Percentiles rank a stretch among this genome's conserved stretches.
Evolutionary conservation across 2,329 filamentous ascomycete species (phyloP).

Genomic region (Colletotrichum viniferum): DNA sequence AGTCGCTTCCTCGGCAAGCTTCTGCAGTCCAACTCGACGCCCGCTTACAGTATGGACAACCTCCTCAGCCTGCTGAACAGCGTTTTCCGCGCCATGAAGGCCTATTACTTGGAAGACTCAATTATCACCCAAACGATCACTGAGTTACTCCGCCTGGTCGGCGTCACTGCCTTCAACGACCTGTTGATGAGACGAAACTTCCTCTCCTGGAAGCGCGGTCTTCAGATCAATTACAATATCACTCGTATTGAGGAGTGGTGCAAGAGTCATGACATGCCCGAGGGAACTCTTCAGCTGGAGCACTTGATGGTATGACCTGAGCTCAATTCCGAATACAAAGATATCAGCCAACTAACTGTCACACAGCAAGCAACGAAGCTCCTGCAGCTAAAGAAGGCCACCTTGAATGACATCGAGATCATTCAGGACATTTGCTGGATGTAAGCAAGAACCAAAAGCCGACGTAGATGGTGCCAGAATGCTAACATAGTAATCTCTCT

Average conservation of each 20-base stretch:
- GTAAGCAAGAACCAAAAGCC: slow-evolving; percentile 58
- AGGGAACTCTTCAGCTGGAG: slow-evolving; percentile 95
- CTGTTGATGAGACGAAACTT: slow-evolving; percentile 97
- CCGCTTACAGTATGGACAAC: slow-evolving; percentile 99
- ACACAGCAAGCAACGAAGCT: slow-evolving; percentile 93
- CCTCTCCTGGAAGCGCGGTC: slow-evolving; percentile 97
- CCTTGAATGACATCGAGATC: slow-evolving; percentile 98
- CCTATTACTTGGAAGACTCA: slow-evolving; percentile 93
- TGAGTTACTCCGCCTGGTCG: slow-evolving; percentile 89
- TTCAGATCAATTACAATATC: slow-evolving; percentile 99
- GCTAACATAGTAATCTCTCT: background rate
- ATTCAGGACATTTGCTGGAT: slow-evolving; percentile 99
- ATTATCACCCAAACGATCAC: slow-evolving; percentile 97
- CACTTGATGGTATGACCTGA: slow-evolving; percentile 81
- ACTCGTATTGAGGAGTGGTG: slow-evolving; percentile 99
- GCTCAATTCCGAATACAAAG: background rate
- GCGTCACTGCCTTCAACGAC: slow-evolving; percentile 98
- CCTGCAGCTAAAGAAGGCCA: slow-evolving; percentile 97
- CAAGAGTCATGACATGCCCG: slow-evolving; percentile 99
- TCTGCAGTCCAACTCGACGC: slow-evolving; percentile 84
- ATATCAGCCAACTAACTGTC: slow-evolving; percentile 21
- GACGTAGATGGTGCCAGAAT: background rate
- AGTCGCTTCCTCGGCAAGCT: slow-evolving; percentile 98
- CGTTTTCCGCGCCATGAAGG: slow-evolving; percentile 98
- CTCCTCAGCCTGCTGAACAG: slow-evolving; percentile 93